Evolutionary conservation across 129 eudicot genomes (phyloP).

Genomic region (Silybum marianum): DNA sequence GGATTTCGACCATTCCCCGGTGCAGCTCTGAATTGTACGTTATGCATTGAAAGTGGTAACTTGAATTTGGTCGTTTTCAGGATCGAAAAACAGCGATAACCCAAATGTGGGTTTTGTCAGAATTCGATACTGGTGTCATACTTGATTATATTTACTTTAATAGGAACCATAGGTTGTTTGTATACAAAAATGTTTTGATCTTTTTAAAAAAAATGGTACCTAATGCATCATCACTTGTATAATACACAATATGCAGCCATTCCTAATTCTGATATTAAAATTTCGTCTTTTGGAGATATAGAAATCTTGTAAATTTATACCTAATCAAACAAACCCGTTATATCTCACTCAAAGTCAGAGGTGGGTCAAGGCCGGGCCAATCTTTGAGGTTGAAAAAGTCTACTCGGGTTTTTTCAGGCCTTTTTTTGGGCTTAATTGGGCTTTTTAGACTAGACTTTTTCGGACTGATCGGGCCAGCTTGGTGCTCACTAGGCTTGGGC

Average conservation of each 20-base stretch:
- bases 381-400: neutral
- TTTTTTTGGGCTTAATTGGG: neutral
- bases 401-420: no score
- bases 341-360: neutral
- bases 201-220: neutral
- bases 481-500: neutral
- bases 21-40: slow-evolving; percentile 17
- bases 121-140: neutral
- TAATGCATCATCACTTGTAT: slow-evolving; percentile 2
- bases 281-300: neutral
- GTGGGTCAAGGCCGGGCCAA: neutral
- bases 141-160: neutral
- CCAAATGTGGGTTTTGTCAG: slow-evolving; percentile 3
- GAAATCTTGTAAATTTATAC: neutral
- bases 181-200: neutral
- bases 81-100: slow-evolving; percentile 7
- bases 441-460: no score
- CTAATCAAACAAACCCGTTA: neutral
- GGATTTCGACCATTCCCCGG: slow-evolving; percentile 2
- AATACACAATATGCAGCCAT: neutral
- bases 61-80: slow-evolving; percentile 22
- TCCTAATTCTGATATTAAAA: neutral
- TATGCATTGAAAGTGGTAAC: slow-evolving; percentile 25
- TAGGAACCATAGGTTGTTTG: slow-evolving; percentile 13
- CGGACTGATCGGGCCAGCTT: no score